Percentiles rank a stretch among this genome's conserved stretches.
Conservation (phyloP, 225 moss, liverwort and hornwort genomes). For the Anthoceros angustus region DNA sequence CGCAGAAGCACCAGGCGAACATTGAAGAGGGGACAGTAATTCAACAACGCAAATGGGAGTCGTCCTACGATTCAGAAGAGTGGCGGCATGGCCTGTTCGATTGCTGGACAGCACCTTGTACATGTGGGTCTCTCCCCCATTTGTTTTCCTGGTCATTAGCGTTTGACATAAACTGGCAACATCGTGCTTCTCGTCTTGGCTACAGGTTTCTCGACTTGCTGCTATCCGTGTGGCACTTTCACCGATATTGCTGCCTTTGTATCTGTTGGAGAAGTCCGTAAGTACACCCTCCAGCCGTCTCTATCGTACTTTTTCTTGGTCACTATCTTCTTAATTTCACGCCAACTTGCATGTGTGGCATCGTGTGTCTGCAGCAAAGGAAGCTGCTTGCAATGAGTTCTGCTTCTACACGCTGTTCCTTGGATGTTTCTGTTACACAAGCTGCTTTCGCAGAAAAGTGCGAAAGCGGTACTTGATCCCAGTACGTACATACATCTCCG, state of each 20-base stretch:
- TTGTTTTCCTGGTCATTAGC: neutral
- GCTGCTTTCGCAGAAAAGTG: conserved; percentile 34
- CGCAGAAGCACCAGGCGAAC: too few species aligned
- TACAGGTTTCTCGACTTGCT: conserved; percentile 31
- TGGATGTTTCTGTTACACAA: conserved; percentile 34
- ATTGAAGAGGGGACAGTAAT: neutral
- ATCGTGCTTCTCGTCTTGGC: neutral
- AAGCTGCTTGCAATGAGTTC: conserved; percentile 34
- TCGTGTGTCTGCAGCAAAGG: conserved; percentile 23
- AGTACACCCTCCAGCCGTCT: conserved; percentile 1
- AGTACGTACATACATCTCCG: conserved; percentile 11
- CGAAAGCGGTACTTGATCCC: conserved; percentile 36
- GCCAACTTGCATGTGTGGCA: neutral
- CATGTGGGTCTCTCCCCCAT: conserved; percentile 20
- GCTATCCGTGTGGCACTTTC: conserved; percentile 41
- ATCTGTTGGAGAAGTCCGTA: conserved; percentile 24
- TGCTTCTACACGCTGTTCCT: conserved; percentile 29
- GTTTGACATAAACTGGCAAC: neutral
- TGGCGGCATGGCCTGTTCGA: conserved; percentile 36
- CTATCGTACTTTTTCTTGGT: too few species aligned
- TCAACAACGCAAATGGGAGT: neutral
- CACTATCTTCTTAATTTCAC: too few species aligned
- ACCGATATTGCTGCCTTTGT: conserved; percentile 32
- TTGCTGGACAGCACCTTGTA: conserved; percentile 30
- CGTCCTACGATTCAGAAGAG: neutral